Conservation (phyloP, 352 stramenopile genomes). For the Globisporangium nunn region DNA sequence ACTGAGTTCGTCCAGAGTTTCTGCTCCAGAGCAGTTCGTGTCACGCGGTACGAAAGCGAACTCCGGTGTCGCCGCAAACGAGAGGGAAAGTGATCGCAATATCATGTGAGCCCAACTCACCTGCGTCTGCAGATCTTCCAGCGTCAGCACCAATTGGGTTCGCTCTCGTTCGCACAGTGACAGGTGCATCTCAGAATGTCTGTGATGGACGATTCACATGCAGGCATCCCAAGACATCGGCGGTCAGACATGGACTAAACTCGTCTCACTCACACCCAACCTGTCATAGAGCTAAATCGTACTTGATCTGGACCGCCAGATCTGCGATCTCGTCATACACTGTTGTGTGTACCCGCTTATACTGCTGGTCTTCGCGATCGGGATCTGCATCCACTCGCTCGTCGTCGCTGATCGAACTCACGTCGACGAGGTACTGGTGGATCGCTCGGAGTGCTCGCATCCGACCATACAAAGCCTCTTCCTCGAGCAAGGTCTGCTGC, state of each 20-base stretch:
- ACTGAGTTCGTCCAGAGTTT: slow-evolving; percentile 18
- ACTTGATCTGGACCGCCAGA: slow-evolving; percentile 18
- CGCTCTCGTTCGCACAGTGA: slow-evolving; percentile 3
- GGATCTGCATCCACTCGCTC: background rate
- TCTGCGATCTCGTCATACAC: slow-evolving; percentile 26
- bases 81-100: background rate
- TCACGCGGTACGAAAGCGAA: background rate
- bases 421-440: slow-evolving; percentile 10
- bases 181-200: background rate
- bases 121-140: slow-evolving; percentile 11
- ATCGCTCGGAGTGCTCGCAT: slow-evolving; percentile 11
- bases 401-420: too few species aligned
- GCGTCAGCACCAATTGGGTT: slow-evolving; percentile 1
- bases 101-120: background rate
- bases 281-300: background rate
- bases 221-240: background rate
- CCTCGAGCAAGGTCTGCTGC: slow-evolving; percentile 26
- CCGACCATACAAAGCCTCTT: slow-evolving; percentile 43
- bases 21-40: slow-evolving; percentile 3
- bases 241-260: background rate
- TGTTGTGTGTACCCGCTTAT: background rate
- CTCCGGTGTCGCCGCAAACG: background rate
- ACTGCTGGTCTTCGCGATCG: background rate
- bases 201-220: background rate
- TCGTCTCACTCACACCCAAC: background rate